Evolutionary conservation across 805 yeast species (phyloP).

Genomic region (Saturnispora dispora): DNA sequence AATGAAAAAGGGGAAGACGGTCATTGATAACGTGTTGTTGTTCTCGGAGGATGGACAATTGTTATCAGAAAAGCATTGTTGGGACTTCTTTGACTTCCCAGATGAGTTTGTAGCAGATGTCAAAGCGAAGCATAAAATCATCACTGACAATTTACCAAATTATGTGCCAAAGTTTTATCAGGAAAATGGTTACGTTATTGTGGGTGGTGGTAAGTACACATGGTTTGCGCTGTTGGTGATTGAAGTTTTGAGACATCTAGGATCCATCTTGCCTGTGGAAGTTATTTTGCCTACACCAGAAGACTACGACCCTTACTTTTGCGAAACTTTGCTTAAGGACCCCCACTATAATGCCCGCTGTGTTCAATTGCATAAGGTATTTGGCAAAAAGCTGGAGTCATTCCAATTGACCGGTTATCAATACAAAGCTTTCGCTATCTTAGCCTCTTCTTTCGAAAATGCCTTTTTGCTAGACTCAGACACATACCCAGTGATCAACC

Average conservation of each 20-base stretch:
- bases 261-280: conserved; percentile 31
- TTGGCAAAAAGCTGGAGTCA: conserved; percentile 24
- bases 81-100: conserved; percentile 16
- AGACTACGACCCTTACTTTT: conserved; percentile 15
- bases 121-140: conserved; percentile 37
- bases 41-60: conserved; percentile 8
- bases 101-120: conserved; percentile 37
- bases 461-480: conserved; percentile 38
- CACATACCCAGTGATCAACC: conserved; percentile 35
- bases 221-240: conserved; percentile 33
- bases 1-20: conserved; percentile 18
- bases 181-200: conserved; percentile 30
- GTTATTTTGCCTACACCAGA: conserved; percentile 13
- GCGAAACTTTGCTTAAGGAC: conserved; percentile 27
- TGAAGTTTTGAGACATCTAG: conserved; percentile 34
- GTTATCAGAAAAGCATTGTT: conserved; percentile 7
- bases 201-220: conserved; percentile 37
- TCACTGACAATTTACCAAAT: conserved; percentile 38
- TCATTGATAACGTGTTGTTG: conserved; percentile 12
- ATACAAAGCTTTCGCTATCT: conserved; percentile 33
- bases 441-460: conserved; percentile 44
- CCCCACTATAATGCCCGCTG: conserved; percentile 36
- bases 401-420: conserved; percentile 30
- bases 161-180: conserved; percentile 22
- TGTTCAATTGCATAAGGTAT: conserved; percentile 30